Evolutionary conservation across 345 rosid species (phyloP).

Genomic region (Gossypium raimondii): DNA sequence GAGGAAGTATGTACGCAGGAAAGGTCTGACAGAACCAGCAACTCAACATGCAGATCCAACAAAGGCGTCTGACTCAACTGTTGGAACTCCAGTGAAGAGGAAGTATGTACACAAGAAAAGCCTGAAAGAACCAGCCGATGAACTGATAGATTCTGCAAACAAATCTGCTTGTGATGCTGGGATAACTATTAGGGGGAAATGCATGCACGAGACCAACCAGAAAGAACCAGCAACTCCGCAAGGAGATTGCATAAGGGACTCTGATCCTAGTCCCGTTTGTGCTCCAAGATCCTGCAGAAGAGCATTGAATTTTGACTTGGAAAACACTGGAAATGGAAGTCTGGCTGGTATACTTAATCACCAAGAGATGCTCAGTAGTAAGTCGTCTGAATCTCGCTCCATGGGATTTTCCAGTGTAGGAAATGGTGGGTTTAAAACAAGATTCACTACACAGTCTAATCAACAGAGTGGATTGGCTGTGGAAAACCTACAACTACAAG

Average conservation of each 20-base stretch:
- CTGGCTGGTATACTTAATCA: constrained; percentile 14
- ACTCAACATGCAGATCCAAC: constrained; percentile 26
- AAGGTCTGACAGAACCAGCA: constrained; percentile 26
- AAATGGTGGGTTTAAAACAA: constrained; percentile 19
- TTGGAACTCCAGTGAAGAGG: constrained; percentile 32
- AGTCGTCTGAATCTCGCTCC: constrained; percentile 22
- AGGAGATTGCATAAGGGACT: constrained; percentile 16
- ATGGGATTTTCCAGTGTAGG: constrained; percentile 21
- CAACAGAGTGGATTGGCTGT: constrained; percentile 25
- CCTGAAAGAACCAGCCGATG: constrained; percentile 38
- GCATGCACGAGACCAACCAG: constrained; percentile 28
- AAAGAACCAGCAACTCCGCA: constrained; percentile 41
- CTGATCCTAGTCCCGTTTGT: constrained; percentile 16
- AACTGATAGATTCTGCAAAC: constrained; percentile 21
- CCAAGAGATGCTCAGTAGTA: constrained; percentile 23
- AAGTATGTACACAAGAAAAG: constrained; percentile 35
- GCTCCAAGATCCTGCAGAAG: constrained; percentile 46
- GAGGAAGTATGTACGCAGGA: constrained; percentile 43
- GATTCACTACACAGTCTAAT: constrained; percentile 25
- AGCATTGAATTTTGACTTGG: constrained; percentile 52
- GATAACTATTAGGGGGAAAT: constrained; percentile 31
- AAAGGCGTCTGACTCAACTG: neutral
- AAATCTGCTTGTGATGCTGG: constrained; percentile 5
- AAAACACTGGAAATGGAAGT: constrained; percentile 28
- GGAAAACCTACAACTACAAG: constrained; percentile 26